A percentile compares a stretch with the other conserved stretches of the same genome.
These are phyloP conservation scores for Fusarium heterosporum DNA, from an alignment of 2,329 filamentous ascomycete species.

Conservation along the genomic window DNA sequence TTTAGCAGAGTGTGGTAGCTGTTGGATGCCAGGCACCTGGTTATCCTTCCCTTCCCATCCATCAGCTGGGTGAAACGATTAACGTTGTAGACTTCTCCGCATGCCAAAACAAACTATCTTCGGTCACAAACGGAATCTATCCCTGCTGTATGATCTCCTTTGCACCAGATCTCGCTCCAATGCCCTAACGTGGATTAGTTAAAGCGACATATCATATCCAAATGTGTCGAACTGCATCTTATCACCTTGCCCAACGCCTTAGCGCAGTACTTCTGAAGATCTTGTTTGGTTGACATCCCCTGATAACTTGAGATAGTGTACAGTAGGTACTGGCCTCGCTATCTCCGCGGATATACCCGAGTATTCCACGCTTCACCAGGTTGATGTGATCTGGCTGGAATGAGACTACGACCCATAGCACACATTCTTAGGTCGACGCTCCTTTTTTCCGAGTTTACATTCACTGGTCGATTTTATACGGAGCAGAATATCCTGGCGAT, in stretches of 20 bases:
- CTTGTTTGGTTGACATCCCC: no score
- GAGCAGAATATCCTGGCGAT: not conserved
- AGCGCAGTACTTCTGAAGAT: no score
- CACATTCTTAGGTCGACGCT: not conserved
- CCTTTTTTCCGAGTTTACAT: not conserved
- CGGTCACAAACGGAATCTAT: not conserved
- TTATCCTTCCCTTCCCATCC: no score
- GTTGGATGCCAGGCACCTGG: no score
- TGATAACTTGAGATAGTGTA: no score
- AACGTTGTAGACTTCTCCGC: not conserved
- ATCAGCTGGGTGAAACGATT: not conserved
- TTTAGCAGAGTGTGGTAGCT: no score
- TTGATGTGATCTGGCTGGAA: not conserved
- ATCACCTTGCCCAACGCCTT: not conserved
- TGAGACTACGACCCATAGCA: not conserved
- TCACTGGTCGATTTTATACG: not conserved
- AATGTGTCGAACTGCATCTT: not conserved
- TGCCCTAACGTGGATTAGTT: constrained; percentile 1
- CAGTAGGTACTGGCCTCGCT: no score
- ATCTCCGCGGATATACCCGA: not conserved
- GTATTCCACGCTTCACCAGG: not conserved
- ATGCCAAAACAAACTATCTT: not conserved
- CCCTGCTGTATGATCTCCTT: not conserved
- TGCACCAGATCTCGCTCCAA: not conserved
- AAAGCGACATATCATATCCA: constrained; percentile 28